Base-by-base conservation (phyloP, 495 filamentous ascomycete species). In the Bacidia gigantensis region DNA sequence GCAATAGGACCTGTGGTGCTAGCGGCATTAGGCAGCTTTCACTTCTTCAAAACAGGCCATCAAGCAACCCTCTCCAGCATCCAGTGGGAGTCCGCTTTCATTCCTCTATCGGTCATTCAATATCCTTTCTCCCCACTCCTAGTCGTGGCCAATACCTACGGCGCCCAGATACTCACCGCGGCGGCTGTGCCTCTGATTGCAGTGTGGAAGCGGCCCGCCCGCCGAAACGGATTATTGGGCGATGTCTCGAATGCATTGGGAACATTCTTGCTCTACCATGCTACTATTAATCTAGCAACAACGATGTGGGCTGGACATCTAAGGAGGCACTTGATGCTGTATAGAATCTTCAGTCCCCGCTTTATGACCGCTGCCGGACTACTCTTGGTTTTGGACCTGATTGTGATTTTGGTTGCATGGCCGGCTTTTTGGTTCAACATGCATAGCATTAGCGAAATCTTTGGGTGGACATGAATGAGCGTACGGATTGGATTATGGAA, bases 31-130 rank as follows among this genome's bases (percentile, higher is more conserved):
- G 93, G 88, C 45, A 84, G 81, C 57, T 95, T 88, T 65, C 80
- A 95, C 70, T 99, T 82, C 72, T 99, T 99, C 80, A 95, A 90
- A 59, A 99, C 92, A 0, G 92, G 92, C 57, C 92, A 99, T 67
- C 93, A 97, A 66, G 90, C 90, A 14, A 83, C 81, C 0, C 76
- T 95, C 21, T 75, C 79, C 58, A 82, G 78, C 54, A 93, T 99
- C 64, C 93, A 99, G 60, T 99, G 92, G 92, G 89, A 97, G 66
- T 74, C 78, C n/a, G 90, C 88, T 21, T 98, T 97, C 73, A 85
- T 99, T 58, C 84, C 93, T 1, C 72, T 97, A 24, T 75, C 80
- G 43, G 78, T 80, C 2, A 78, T 97, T 60, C 76, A 77, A 56
- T 96, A 97, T 67, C 92, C 93, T 26, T 96, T 84, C 83, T 81